Percentiles rank a stretch among this genome's conserved stretches.
Conservation (phyloP, 306 rosid genomes). For the Pterocarpus macrocarpus region DNA sequence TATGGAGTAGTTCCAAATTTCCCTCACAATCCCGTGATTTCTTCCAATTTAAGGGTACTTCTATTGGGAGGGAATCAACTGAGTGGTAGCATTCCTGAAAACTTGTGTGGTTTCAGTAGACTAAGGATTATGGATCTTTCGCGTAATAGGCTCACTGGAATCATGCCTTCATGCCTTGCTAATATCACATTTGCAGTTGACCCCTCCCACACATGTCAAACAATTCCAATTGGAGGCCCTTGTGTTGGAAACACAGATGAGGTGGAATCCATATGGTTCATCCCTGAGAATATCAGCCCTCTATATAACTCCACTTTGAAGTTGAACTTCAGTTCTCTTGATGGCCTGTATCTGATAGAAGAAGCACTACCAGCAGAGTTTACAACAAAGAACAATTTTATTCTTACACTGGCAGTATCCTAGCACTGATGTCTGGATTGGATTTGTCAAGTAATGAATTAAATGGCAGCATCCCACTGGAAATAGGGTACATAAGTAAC, state of each 20-base stretch:
- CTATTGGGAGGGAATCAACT: constrained; percentile 10
- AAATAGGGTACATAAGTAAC: neutral
- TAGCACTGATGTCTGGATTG: constrained; percentile 6
- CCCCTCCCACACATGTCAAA: neutral
- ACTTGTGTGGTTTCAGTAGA: neutral
- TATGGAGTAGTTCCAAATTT: constrained; percentile 5
- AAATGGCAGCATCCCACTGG: neutral
- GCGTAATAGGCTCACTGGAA: neutral
- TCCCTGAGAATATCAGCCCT: neutral
- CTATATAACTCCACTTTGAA: neutral
- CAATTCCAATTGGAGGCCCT: too few relatives aligned
- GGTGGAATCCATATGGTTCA: neutral
- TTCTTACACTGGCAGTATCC: neutral
- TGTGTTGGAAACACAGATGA: too few relatives aligned
- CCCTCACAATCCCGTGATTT: too few relatives aligned
- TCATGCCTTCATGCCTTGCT: neutral
- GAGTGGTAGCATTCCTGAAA: constrained; percentile 16
- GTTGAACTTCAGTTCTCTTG: neutral
- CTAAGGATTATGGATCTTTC: constrained; percentile 12
- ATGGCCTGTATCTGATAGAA: neutral
- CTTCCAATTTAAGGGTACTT: neutral
- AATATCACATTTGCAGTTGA: neutral
- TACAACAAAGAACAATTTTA: neutral
- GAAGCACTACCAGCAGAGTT: neutral
- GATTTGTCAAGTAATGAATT: constrained; percentile 19